Evolutionary conservation across 2,329 filamentous ascomycete species (phyloP).

Genomic region (Ophiobolus disseminans): DNA sequence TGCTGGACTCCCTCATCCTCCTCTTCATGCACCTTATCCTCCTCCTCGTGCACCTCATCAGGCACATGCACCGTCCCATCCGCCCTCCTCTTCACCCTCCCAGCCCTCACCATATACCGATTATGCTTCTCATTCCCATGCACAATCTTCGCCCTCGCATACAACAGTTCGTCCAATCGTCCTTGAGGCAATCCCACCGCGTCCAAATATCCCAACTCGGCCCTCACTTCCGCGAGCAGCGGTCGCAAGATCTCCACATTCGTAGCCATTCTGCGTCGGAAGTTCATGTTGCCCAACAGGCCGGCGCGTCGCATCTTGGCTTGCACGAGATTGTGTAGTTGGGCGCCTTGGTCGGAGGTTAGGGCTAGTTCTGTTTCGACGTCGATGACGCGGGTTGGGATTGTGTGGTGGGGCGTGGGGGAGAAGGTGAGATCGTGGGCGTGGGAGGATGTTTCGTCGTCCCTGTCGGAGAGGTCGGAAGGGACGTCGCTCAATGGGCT

Average conservation of each 20-base stretch:
- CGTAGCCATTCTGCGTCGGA: background rate
- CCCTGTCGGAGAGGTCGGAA: no score
- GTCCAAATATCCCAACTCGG: background rate
- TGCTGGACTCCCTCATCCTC: background rate
- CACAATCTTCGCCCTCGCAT: background rate
- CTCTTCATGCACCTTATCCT: background rate
- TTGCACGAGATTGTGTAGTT: background rate
- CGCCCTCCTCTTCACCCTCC: background rate
- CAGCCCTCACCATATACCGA: background rate
- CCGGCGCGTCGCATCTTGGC: background rate
- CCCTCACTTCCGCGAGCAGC: background rate
- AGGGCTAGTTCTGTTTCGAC: background rate
- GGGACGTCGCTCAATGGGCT: no score
- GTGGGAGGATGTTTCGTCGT: no score
- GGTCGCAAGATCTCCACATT: background rate
- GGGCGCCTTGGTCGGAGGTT: background rate
- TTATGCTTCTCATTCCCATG: constrained; percentile 2
- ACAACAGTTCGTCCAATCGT: constrained; percentile 1
- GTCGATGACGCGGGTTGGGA: background rate
- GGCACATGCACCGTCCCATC: background rate
- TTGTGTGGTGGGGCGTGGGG: no score
- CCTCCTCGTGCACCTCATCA: background rate
- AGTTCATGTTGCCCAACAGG: background rate
- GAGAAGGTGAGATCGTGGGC: no score
- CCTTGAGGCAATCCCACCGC: background rate